phyloP scores from a whole-genome alignment of 1,139 yeast species.

The Candida anutae region DNA sequence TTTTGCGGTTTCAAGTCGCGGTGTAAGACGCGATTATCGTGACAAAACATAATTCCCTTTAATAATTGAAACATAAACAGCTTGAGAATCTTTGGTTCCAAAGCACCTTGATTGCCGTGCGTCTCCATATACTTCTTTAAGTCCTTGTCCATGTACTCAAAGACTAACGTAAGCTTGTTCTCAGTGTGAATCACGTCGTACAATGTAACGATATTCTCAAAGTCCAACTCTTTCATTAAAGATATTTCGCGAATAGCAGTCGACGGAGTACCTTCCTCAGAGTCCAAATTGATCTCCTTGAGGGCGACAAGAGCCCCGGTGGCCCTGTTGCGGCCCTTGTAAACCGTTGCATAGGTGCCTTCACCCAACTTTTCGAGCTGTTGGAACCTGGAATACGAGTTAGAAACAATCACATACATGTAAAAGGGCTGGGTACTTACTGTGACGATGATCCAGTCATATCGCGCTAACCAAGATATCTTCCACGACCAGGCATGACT shows the following conservation, averaged over 20 bases:
- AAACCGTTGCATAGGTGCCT: constrained; percentile 97
- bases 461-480: constrained; percentile 1
- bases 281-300: constrained; percentile 88
- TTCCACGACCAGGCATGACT: background rate
- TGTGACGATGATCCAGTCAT: constrained; percentile 25
- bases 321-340: constrained; percentile 86
- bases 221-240: constrained; percentile 90
- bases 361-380: constrained; percentile 89
- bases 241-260: constrained; percentile 97
- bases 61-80: constrained; percentile 89
- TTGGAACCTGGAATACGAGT: constrained; percentile 25
- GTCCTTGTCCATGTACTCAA: constrained; percentile 91
- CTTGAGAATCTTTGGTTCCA: constrained; percentile 72
- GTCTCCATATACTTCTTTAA: constrained; percentile 91
- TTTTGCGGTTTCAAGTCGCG: constrained; percentile 96
- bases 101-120: constrained; percentile 74
- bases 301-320: constrained; percentile 92
- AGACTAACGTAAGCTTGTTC: constrained; percentile 86
- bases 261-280: constrained; percentile 97
- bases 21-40: constrained; percentile 88
- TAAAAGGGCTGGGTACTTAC: constrained; percentile 11
- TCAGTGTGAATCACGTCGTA: constrained; percentile 97
- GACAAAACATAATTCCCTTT: constrained; percentile 89
- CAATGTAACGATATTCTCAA: constrained; percentile 85
- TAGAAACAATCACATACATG: background rate